Conservation (phyloP, 208 protist genomes). For the Leishmania major region DNA sequence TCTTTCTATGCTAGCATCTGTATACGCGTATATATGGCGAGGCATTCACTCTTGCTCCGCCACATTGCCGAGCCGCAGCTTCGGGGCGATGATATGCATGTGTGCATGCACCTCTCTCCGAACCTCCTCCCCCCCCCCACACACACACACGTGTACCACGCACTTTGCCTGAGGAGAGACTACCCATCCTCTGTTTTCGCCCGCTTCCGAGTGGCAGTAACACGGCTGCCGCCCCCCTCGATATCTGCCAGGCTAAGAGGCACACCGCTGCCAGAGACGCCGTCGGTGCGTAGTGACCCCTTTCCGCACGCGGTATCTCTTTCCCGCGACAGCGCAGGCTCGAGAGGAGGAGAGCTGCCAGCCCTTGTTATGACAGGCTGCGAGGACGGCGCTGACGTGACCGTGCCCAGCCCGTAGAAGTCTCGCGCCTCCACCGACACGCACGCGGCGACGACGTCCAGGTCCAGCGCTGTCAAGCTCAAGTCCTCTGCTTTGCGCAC, state of each 20-base stretch:
- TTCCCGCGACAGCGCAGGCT: neutral
- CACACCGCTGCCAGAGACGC: neutral
- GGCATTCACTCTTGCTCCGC: neutral
- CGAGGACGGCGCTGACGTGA: neutral
- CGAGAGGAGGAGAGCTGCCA: neutral
- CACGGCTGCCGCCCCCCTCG: neutral
- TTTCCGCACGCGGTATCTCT: neutral
- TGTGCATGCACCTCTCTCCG: neutral
- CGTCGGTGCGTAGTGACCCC: neutral
- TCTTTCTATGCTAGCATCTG: neutral
- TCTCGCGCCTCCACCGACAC: slow-evolving; percentile 17
- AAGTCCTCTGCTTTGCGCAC: slow-evolving; percentile 50
- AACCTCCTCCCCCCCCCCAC: neutral
- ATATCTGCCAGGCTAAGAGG: neutral
- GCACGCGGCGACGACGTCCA: slow-evolving; percentile 11
- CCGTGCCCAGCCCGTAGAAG: slow-evolving; percentile 29
- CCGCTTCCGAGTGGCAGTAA: neutral
- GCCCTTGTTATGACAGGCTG: neutral
- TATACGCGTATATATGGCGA: neutral
- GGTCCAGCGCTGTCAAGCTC: slow-evolving; percentile 32
- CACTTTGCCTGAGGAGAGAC: slow-evolving; percentile 10
- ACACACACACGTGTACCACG: neutral
- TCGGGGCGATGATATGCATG: neutral
- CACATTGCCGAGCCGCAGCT: neutral
- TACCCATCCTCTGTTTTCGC: neutral